A percentile compares a stretch with the other conserved stretches of the same genome.
Conservation (phyloP, 345 rosid genomes). For the Bruguiera sexangula region DNA sequence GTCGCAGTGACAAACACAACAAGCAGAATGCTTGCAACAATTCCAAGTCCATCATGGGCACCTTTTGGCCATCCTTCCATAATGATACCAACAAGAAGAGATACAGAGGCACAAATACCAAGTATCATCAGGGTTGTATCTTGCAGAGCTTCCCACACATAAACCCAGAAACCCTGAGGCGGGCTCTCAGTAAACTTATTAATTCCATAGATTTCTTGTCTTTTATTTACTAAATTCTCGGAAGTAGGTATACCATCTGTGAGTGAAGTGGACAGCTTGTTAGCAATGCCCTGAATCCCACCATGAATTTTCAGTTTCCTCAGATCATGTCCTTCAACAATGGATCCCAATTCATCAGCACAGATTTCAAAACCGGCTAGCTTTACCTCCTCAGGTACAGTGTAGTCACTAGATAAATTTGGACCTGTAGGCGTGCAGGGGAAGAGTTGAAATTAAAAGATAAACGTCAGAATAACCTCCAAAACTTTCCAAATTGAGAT, state of each 20-base stretch:
- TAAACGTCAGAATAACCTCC: neutral
- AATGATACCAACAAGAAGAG: slow-evolving; percentile 72
- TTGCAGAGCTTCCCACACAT: slow-evolving; percentile 92
- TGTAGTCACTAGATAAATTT: slow-evolving; percentile 58
- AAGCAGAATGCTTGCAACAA: slow-evolving; percentile 78
- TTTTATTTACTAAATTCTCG: slow-evolving; percentile 36
- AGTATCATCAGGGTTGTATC: slow-evolving; percentile 92
- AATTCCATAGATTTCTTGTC: slow-evolving; percentile 66
- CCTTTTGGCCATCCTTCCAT: slow-evolving; percentile 98
- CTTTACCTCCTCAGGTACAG: slow-evolving; percentile 65
- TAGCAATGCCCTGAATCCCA: slow-evolving; percentile 59
- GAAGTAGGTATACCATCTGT: slow-evolving; percentile 53
- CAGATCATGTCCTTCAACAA: slow-evolving; percentile 79
- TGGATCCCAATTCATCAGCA: slow-evolving; percentile 79
- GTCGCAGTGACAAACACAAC: slow-evolving; percentile 91
- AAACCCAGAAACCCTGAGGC: slow-evolving; percentile 69
- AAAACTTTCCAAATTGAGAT: neutral
- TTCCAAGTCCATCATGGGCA: slow-evolving; percentile 93
- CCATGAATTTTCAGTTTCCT: slow-evolving; percentile 76
- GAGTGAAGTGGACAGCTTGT: slow-evolving; percentile 61
- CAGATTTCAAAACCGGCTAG: slow-evolving; percentile 80
- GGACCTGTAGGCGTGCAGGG: slow-evolving; percentile 47
- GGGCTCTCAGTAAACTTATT: slow-evolving; percentile 85
- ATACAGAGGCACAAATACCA: slow-evolving; percentile 80
- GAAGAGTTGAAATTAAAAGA: slow-evolving; percentile 20